These are phyloP conservation scores for Microthyrium microscopicum DNA, from an alignment of 2,329 filamentous ascomycete species.

Conservation along the genomic window DNA sequence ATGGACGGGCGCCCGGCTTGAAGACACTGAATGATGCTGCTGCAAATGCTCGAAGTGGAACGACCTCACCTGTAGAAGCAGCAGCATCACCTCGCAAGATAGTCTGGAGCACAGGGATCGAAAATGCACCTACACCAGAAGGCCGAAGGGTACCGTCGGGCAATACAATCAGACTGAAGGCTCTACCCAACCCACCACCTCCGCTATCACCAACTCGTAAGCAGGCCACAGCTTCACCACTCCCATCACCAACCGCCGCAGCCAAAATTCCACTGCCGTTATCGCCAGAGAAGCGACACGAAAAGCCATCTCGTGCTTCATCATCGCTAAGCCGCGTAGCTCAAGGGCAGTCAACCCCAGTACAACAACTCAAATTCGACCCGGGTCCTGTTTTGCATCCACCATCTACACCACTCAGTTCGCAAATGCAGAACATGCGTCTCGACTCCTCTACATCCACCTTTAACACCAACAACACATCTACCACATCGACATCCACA, in stretches of 20 bases:
- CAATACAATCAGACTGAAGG: constrained; percentile 5
- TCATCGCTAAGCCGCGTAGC: no score
- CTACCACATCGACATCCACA: no score
- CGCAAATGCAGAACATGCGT: no score
- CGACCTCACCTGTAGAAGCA: constrained; percentile 2
- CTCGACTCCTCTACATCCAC: no score
- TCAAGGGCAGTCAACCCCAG: no score
- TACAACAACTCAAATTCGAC: no score
- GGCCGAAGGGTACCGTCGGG: constrained; percentile 5
- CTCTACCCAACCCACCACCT: constrained; percentile 2
- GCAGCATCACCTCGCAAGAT: constrained; percentile 7
- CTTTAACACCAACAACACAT: no score
- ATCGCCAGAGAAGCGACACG: constrained; percentile 25
- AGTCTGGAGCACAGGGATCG: constrained; percentile 3
- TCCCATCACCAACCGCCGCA: constrained; percentile 21
- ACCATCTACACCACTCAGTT: no score
- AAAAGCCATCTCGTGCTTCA: no score
- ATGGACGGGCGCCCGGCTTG: constrained; percentile 39
- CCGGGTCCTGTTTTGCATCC: no score
- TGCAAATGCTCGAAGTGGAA: constrained; percentile 47
- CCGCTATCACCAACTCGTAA: constrained; percentile 27
- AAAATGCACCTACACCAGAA: constrained; percentile 5
- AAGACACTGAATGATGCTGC: constrained; percentile 65
- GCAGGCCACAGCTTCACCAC: constrained; percentile 13
- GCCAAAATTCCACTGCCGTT: constrained; percentile 28